phyloP scores from a whole-genome alignment of 2,329 filamentous ascomycete genomes.

The Botryotinia convoluta region DNA sequence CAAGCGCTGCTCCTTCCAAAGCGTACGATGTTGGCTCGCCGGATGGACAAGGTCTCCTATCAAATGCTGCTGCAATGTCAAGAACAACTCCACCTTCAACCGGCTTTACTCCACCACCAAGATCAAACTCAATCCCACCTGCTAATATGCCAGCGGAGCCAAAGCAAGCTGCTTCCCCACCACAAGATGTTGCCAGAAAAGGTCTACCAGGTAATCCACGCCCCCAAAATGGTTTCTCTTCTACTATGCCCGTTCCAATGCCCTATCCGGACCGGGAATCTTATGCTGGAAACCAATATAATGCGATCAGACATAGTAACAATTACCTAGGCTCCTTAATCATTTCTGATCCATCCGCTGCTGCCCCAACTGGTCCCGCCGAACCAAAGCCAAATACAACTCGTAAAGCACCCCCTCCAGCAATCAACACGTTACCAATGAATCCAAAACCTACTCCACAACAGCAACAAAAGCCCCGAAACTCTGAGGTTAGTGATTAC shows the following conservation, averaged over 20 bases:
- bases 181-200: slow-evolving; percentile 24
- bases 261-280: slow-evolving; percentile 24
- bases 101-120: slow-evolving; percentile 38
- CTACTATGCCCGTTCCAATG: slow-evolving; percentile 17
- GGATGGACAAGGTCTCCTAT: slow-evolving; percentile 28
- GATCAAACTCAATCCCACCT: slow-evolving; percentile 43
- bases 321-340: slow-evolving; percentile 37
- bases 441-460: slow-evolving; percentile 40
- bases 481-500: slow-evolving; percentile 50
- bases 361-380: slow-evolving; percentile 17
- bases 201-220: slow-evolving; percentile 28
- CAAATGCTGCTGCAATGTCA: slow-evolving; percentile 33
- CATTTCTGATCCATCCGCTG: slow-evolving; percentile 15
- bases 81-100: slow-evolving; percentile 29
- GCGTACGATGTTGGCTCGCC: slow-evolving; percentile 27
- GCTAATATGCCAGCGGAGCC: background rate
- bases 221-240: slow-evolving; percentile 22
- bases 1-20: slow-evolving; percentile 37
- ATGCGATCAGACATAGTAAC: slow-evolving; percentile 33
- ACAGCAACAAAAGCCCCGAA: slow-evolving; percentile 41
- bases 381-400: slow-evolving; percentile 19
- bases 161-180: slow-evolving; percentile 10
- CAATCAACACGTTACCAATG: slow-evolving; percentile 35
- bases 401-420: slow-evolving; percentile 17
- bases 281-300: slow-evolving; percentile 21